Conservation (phyloP, 768 basidiomycete genomes). For the Phanerochaete sordida region DNA sequence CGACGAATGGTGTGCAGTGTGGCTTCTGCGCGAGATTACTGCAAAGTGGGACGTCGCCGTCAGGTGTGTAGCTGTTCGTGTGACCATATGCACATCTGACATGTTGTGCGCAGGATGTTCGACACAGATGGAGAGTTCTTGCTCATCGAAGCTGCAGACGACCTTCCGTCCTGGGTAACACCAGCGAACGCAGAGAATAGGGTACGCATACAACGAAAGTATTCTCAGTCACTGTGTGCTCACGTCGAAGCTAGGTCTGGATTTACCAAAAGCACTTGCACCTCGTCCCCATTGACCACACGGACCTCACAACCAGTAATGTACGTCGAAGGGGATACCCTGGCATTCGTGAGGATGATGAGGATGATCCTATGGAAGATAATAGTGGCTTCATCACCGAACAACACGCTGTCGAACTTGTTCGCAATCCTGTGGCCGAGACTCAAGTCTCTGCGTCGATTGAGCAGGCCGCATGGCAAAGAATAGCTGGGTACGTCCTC, state of each 20-base stretch:
- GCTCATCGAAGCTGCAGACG: constrained; percentile 93
- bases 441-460: constrained; percentile 62
- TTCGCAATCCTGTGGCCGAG: constrained; percentile 48
- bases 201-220: constrained; percentile 47
- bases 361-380: constrained; percentile 42
- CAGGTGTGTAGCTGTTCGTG: constrained; percentile 45
- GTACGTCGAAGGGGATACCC: constrained; percentile 43
- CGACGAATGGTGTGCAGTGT: constrained; percentile 96
- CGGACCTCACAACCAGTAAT: constrained; percentile 63
- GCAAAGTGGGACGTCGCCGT: constrained; percentile 76
- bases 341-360: constrained; percentile 43
- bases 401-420: constrained; percentile 59
- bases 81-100: neutral
- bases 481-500: constrained; percentile 55
- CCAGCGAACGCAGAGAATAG: constrained; percentile 91
- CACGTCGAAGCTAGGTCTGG: constrained; percentile 68
- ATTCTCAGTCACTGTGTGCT: neutral
- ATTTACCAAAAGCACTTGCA: constrained; percentile 80
- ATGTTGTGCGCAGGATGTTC: constrained; percentile 44
- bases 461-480: constrained; percentile 64
- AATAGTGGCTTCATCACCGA: constrained; percentile 50
- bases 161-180: constrained; percentile 85
- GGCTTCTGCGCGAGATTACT: constrained; percentile 78
- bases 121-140: constrained; percentile 97
- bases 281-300: constrained; percentile 76